A percentile compares a stretch with the other conserved stretches of the same genome.
These are phyloP conservation scores for Aspergillus haitiensis DNA, from an alignment of 495 filamentous ascomycete species.

Conservation along the genomic window DNA sequence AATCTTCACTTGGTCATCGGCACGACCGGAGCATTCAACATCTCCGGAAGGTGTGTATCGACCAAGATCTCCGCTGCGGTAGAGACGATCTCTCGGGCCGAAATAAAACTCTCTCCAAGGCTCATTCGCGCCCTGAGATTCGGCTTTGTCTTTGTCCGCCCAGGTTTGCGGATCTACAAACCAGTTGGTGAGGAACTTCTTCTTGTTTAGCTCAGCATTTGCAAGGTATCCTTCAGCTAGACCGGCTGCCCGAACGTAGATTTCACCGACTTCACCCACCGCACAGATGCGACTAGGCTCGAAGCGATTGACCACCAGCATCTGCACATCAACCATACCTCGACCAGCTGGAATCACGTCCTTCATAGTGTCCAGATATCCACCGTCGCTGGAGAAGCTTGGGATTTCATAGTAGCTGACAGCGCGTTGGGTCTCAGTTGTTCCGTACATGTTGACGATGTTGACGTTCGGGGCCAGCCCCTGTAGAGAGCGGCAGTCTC, in stretches of 20 bases:
- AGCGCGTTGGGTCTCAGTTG: constrained; percentile 84
- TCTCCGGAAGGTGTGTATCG: constrained; percentile 71
- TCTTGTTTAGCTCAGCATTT: constrained; percentile 63
- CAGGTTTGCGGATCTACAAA: constrained; percentile 77
- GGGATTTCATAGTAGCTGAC: constrained; percentile 88
- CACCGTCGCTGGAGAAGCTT: constrained; percentile 62
- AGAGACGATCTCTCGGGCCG: constrained; percentile 84
- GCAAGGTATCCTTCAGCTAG: constrained; percentile 87
- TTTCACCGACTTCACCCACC: constrained; percentile 82
- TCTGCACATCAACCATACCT: constrained; percentile 92
- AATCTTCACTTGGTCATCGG: constrained; percentile 92
- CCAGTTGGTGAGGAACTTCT: constrained; percentile 89
- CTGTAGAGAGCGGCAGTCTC: constrained; percentile 79
- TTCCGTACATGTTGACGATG: constrained; percentile 91
- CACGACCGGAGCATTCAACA: constrained; percentile 73
- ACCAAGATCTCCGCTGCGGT: constrained; percentile 81
- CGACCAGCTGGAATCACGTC: constrained; percentile 84
- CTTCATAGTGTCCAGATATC: constrained; percentile 67
- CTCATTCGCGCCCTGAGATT: constrained; percentile 34
- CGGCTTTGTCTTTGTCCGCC: constrained; percentile 61
- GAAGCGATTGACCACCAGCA: constrained; percentile 84
- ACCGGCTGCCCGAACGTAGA: constrained; percentile 85
- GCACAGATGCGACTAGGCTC: constrained; percentile 70
- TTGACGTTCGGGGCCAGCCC: constrained; percentile 73
- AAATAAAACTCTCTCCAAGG: constrained; percentile 79